Evolutionary conservation across 148 eudicot genomes (phyloP).

Genomic region (Rhododendron griersonianum): DNA sequence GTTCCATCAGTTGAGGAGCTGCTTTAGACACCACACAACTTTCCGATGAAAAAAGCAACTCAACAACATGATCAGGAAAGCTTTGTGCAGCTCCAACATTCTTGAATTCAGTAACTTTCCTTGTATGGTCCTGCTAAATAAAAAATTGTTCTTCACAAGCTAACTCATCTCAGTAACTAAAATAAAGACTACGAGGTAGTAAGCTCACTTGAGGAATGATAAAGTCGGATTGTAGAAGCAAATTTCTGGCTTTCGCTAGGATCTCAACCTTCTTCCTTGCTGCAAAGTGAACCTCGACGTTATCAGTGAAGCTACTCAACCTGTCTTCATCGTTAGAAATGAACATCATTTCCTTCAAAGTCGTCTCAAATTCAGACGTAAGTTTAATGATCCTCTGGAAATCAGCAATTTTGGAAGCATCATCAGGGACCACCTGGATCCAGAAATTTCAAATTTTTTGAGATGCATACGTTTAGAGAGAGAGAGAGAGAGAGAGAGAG

Average conservation of each 20-base stretch:
- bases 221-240: conserved; percentile 66
- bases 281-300: conserved; percentile 96
- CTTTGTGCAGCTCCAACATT: conserved; percentile 27
- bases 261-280: conserved; percentile 85
- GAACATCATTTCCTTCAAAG: conserved; percentile 70
- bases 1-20: conserved; percentile 69
- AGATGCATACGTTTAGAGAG: background rate
- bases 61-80: conserved; percentile 40
- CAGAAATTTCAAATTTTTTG: background rate
- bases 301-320: conserved; percentile 75
- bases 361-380: conserved; percentile 70
- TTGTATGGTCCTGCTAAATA: conserved; percentile 42
- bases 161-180: background rate
- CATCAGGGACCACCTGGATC: conserved; percentile 83
- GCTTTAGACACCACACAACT: conserved; percentile 84
- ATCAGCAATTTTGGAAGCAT: conserved; percentile 87
- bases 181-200: conserved; percentile 2
- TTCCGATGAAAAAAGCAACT: conserved; percentile 77
- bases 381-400: conserved; percentile 65
- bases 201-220: conserved; percentile 66
- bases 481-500: background rate
- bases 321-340: conserved; percentile 73
- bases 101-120: conserved; percentile 24
- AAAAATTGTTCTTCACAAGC: conserved; percentile 17
- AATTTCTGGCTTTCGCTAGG: conserved; percentile 76